These are phyloP conservation scores for Phytopythium oedochilum DNA, from an alignment of 352 stramenopile species.

Conservation along the genomic window DNA sequence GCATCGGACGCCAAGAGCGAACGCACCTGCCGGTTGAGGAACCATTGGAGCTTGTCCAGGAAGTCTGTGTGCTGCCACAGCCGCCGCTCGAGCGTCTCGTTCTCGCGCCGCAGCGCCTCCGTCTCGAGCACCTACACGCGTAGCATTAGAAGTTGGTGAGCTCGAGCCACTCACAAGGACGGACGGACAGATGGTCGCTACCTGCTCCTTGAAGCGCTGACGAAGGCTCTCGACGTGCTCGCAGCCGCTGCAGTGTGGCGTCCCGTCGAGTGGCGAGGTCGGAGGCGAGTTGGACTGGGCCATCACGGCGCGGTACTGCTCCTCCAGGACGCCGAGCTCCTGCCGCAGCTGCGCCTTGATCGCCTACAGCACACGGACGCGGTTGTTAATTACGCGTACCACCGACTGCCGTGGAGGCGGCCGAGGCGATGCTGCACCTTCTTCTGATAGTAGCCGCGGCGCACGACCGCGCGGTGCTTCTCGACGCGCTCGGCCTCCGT, in stretches of 20 bases:
- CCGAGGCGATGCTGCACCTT: too few species aligned
- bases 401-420: too few species aligned
- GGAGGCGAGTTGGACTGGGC: constrained; percentile 3
- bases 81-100: constrained; percentile 19
- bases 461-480: constrained; percentile 26
- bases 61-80: constrained; percentile 19
- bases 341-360: constrained; percentile 17
- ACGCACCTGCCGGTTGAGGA: constrained; percentile 14
- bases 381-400: background rate
- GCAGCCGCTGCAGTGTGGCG: constrained; percentile 6
- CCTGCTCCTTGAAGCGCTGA: constrained; percentile 4
- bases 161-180: too few species aligned
- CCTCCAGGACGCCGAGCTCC: constrained; percentile 23
- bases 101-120: constrained; percentile 18
- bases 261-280: background rate
- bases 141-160: too few species aligned
- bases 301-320: constrained; percentile 22
- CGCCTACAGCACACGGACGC: constrained; percentile 3
- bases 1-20: too few species aligned
- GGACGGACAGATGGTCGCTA: too few species aligned
- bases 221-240: constrained; percentile 4
- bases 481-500: constrained; percentile 18
- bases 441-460: constrained; percentile 29
- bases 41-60: constrained; percentile 18
- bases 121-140: constrained; percentile 17